Evolutionary conservation across 805 yeast species (phyloP).

Genomic region (Saccharomycopsis microspora): DNA sequence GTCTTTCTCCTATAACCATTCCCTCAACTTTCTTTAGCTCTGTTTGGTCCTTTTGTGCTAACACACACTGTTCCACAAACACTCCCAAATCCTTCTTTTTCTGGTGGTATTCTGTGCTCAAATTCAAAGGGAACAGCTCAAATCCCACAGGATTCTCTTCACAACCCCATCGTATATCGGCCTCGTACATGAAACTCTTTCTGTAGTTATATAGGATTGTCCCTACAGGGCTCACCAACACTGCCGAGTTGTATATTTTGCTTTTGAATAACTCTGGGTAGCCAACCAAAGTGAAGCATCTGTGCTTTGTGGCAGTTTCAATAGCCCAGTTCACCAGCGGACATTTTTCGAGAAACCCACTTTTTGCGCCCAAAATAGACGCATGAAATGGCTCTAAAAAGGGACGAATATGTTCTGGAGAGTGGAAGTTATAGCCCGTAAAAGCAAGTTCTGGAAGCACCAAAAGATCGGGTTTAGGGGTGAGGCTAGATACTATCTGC

Average conservation of each 20-base stretch:
- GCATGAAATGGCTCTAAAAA: conserved; percentile 34
- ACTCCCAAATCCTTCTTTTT: background rate
- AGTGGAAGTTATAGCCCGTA: conserved; percentile 68
- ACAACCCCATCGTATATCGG: conserved; percentile 78
- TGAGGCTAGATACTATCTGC: conserved; percentile 26
- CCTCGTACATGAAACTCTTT: conserved; percentile 63
- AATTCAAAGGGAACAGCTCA: conserved; percentile 32
- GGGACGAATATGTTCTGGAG: conserved; percentile 38
- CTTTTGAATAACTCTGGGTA: conserved; percentile 50
- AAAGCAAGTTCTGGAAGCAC: conserved; percentile 77
- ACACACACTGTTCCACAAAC: background rate
- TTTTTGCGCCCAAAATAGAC: background rate
- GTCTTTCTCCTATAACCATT: background rate
- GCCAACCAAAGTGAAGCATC: conserved; percentile 67
- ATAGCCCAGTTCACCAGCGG: conserved; percentile 45
- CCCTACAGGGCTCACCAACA: conserved; percentile 52
- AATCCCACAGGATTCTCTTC: conserved; percentile 56
- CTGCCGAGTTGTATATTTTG: conserved; percentile 58
- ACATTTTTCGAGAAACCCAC: conserved; percentile 22
- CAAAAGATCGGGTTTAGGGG: conserved; percentile 40
- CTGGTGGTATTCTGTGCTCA: conserved; percentile 19
- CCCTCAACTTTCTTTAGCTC: background rate
- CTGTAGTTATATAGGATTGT: conserved; percentile 52
- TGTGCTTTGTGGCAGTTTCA: conserved; percentile 31
- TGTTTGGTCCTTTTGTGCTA: background rate